These are phyloP conservation scores for Naematelia encephala DNA, from an alignment of 768 basidiomycete genomes.

Conservation along the genomic window DNA sequence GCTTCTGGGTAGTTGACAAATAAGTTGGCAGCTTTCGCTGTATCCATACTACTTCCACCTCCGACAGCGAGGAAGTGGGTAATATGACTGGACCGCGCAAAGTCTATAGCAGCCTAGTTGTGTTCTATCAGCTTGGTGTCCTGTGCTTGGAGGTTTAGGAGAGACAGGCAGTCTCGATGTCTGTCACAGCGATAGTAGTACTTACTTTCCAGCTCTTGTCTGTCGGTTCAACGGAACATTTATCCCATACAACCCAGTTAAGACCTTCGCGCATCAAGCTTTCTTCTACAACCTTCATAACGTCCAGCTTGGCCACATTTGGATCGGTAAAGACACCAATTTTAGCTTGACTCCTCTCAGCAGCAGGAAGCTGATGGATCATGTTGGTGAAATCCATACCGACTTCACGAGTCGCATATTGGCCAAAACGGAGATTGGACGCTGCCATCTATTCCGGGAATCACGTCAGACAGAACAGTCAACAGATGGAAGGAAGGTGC, in stretches of 20 bases:
- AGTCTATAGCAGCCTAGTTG: slow-evolving; percentile 75
- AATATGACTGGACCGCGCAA: slow-evolving; percentile 80
- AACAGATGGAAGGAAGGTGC: not conserved
- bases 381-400: slow-evolving; percentile 44
- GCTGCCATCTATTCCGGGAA: slow-evolving; percentile 40
- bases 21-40: slow-evolving; percentile 91
- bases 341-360: slow-evolving; percentile 53
- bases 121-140: slow-evolving; percentile 6
- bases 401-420: slow-evolving; percentile 45
- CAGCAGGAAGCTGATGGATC: slow-evolving; percentile 36
- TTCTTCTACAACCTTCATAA: slow-evolving; percentile 68
- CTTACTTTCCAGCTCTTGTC: slow-evolving; percentile 57
- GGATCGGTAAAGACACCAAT: slow-evolving; percentile 93
- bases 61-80: slow-evolving; percentile 70
- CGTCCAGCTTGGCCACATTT: slow-evolving; percentile 71
- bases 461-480: not conserved
- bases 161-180: not conserved
- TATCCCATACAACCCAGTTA: slow-evolving; percentile 37
- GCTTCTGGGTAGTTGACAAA: slow-evolving; percentile 80
- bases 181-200: slow-evolving; percentile 7
- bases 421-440: slow-evolving; percentile 46
- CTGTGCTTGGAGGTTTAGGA: not conserved
- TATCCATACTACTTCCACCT: slow-evolving; percentile 70
- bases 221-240: slow-evolving; percentile 75
- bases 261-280: slow-evolving; percentile 63